Evolutionary conservation across 345 rosid genomes (phyloP).

Genomic region (Linum tenue): DNA sequence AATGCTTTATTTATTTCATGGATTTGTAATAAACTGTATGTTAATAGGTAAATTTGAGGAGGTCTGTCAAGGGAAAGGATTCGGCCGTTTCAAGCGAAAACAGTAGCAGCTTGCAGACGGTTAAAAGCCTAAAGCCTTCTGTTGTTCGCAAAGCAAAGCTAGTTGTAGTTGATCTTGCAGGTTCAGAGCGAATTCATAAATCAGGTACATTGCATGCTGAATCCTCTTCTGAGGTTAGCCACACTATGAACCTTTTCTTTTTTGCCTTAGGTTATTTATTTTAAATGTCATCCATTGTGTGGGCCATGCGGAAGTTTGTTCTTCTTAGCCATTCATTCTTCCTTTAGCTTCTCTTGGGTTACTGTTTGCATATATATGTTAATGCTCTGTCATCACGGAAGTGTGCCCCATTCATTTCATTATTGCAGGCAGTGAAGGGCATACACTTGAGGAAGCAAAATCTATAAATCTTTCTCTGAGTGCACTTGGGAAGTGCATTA

Average conservation of each 20-base stretch:
- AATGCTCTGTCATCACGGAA: constrained; percentile 9
- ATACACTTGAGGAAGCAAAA: constrained; percentile 96
- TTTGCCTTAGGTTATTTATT: background rate
- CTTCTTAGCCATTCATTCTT: constrained; percentile 4
- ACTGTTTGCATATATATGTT: background rate
- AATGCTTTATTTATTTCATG: background rate
- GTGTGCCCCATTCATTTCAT: constrained; percentile 7
- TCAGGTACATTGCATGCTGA: constrained; percentile 47
- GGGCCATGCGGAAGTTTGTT: background rate
- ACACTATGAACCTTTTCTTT: background rate
- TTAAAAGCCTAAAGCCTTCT: constrained; percentile 63
- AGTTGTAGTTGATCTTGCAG: constrained; percentile 97
- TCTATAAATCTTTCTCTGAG: constrained; percentile 97
- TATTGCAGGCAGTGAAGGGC: constrained; percentile 86
- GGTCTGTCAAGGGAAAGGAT: constrained; percentile 55
- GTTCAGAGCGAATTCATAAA: constrained; percentile 94
- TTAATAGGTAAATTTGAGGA: constrained; percentile 63
- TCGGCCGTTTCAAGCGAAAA: constrained; percentile 41
- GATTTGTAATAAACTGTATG: constrained; percentile 16
- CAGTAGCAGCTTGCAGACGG: constrained; percentile 36
- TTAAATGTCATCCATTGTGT: too few relatives aligned
- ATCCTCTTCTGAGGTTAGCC: background rate
- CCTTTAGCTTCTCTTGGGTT: background rate
- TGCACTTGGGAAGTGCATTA: constrained; percentile 98
- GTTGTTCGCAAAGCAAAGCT: constrained; percentile 76